Percentiles rank a stretch among this genome's conserved stretches.
Evolutionary conservation across 441 rosid genomes (phyloP).

Genomic region (Pelargonium fulgidum): DNA sequence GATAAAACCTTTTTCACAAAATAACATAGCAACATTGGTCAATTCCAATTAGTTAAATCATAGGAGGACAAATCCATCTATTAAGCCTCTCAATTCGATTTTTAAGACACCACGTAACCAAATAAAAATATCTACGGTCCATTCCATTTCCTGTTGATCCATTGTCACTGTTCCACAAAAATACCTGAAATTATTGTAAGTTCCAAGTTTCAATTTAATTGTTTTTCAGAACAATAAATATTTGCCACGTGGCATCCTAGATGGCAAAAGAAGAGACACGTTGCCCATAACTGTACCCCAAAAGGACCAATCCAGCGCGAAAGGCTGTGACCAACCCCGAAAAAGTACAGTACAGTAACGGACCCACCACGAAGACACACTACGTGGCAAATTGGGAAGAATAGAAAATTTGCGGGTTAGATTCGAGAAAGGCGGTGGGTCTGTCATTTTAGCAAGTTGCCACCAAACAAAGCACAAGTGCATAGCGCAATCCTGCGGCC

Average conservation of each 20-base stretch:
- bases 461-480: background rate
- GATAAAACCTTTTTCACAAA: too few relatives aligned
- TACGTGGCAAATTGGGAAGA: background rate
- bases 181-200: too few relatives aligned
- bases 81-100: too few relatives aligned
- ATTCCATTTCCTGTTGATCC: too few relatives aligned
- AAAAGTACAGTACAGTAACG: background rate
- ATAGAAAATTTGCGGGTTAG: background rate
- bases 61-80: too few relatives aligned
- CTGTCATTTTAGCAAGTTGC: background rate
- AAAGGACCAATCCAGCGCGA: conserved; percentile 4
- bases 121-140: too few relatives aligned
- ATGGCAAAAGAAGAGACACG: background rate
- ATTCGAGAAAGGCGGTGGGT: background rate
- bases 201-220: too few relatives aligned
- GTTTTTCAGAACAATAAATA: background rate
- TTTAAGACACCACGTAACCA: too few relatives aligned
- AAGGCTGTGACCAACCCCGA: background rate
- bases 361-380: background rate
- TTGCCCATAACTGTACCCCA: background rate
- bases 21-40: too few relatives aligned
- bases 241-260: background rate
- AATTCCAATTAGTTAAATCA: too few relatives aligned
- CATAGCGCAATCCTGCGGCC: background rate
- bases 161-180: too few relatives aligned